Conservation (phyloP, 2,329 filamentous ascomycete species). For the Venturia oleaginea region DNA sequence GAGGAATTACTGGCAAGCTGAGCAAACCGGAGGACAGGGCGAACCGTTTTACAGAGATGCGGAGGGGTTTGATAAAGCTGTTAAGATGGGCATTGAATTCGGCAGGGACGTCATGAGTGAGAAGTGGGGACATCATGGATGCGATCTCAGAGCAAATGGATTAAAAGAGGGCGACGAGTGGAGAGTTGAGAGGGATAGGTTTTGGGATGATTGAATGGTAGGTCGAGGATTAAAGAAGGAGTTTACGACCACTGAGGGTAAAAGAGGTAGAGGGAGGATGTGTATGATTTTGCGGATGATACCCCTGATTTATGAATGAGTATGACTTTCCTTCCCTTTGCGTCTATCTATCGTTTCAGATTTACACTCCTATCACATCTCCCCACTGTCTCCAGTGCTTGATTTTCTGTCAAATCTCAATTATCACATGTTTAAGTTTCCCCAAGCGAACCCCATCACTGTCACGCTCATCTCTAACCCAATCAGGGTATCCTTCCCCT, state of each 20-base stretch:
- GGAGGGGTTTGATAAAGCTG: slow-evolving; percentile 15
- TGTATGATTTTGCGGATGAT: not conserved
- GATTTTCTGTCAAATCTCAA: not conserved
- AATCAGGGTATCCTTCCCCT: not conserved
- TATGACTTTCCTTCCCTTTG: not conserved
- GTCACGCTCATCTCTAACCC: not conserved
- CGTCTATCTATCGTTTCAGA: not conserved
- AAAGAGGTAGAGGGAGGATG: not conserved
- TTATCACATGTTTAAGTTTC: not conserved
- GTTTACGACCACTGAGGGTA: too few species aligned
- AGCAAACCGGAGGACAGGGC: slow-evolving; percentile 15
- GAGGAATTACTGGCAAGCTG: slow-evolving; percentile 15
- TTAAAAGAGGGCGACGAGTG: slow-evolving; percentile 11
- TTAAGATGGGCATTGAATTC: slow-evolving; percentile 15
- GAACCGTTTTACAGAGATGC: slow-evolving; percentile 17
- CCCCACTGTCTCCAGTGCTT: too few species aligned
- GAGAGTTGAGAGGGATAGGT: slow-evolving; percentile 13
- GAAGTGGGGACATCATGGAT: slow-evolving; percentile 15
- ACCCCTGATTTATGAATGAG: not conserved
- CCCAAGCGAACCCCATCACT: not conserved
- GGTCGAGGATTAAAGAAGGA: not conserved
- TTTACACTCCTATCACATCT: too few species aligned
- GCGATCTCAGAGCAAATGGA: slow-evolving; percentile 25
- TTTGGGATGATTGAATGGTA: slow-evolving; percentile 8
- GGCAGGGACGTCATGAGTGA: slow-evolving; percentile 14